Evolutionary conservation across 306 rosid genomes (phyloP).

Genomic region (Fagus sylvatica): DNA sequence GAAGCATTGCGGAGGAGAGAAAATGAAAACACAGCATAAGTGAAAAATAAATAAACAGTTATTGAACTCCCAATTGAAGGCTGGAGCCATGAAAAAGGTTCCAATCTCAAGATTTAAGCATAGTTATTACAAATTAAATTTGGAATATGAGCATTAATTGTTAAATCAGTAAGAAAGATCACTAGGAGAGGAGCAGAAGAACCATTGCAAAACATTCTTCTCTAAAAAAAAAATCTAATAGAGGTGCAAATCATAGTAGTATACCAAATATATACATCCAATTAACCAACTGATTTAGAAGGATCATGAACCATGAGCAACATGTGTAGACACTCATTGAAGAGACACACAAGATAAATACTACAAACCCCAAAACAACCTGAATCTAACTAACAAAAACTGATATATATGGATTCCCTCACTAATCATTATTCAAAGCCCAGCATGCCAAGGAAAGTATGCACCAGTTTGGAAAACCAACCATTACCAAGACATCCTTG

Average conservation of each 20-base stretch:
- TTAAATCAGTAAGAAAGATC: no score
- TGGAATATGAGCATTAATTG: no score
- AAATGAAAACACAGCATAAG: background rate
- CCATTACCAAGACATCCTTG: background rate
- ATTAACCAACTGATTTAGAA: no score
- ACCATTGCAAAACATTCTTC: no score
- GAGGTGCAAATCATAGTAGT: no score
- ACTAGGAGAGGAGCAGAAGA: no score
- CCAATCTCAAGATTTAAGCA: background rate
- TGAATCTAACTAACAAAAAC: background rate
- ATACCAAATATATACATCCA: no score
- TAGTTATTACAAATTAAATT: background rate
- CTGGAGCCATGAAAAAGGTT: background rate
- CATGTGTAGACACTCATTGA: no score
- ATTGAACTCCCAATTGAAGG: background rate
- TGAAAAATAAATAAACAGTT: background rate
- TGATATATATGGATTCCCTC: background rate
- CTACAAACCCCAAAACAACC: background rate
- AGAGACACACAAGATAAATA: no score
- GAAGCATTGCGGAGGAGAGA: no score
- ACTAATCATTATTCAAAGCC: background rate
- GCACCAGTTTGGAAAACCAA: background rate
- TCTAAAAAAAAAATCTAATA: no score
- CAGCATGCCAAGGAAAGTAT: background rate
- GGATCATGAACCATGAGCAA: no score